These are phyloP conservation scores for Aspergillus luchuensis DNA, from an alignment of 2,329 filamentous ascomycete genomes.

Conservation along the genomic window DNA sequence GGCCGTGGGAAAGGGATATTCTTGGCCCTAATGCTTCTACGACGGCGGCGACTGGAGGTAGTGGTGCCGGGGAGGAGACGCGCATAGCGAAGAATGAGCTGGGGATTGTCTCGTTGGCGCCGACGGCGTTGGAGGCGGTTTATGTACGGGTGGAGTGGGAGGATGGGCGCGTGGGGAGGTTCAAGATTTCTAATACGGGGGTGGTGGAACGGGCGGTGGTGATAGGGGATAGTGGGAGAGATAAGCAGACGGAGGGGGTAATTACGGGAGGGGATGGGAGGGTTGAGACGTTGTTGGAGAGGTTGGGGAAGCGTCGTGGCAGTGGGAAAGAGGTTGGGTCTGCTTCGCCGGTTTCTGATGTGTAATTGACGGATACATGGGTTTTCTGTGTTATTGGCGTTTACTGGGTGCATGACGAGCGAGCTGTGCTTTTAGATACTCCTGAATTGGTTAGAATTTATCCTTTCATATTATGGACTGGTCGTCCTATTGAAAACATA, in stretches of 20 bases:
- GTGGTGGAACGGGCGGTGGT: constrained; percentile 46
- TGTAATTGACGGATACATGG: no score
- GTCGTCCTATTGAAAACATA: constrained; percentile 17
- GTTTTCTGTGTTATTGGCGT: no score
- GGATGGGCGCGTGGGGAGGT: constrained; percentile 47
- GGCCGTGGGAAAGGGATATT: constrained; percentile 18
- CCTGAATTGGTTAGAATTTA: no score
- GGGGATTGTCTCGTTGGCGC: constrained; percentile 39
- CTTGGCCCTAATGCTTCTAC: constrained; percentile 16
- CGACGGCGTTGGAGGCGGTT: constrained; percentile 42
- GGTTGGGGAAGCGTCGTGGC: constrained; percentile 26
- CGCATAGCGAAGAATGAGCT: constrained; percentile 24
- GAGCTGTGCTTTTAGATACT: no score
- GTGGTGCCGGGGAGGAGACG: constrained; percentile 8
- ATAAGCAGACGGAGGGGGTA: constrained; percentile 38
- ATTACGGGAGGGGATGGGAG: constrained; percentile 39
- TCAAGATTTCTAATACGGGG: constrained; percentile 46
- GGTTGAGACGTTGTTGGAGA: constrained; percentile 38
- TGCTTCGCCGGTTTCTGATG: no score
- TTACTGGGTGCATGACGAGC: no score
- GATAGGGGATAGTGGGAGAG: constrained; percentile 43
- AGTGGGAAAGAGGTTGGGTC: not conserved
- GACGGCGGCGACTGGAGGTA: not conserved
- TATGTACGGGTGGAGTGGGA: constrained; percentile 49
- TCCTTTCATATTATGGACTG: not conserved